Conservation (phyloP, 805 yeast genomes). For the Saccharomycopsis sp. region DNA sequence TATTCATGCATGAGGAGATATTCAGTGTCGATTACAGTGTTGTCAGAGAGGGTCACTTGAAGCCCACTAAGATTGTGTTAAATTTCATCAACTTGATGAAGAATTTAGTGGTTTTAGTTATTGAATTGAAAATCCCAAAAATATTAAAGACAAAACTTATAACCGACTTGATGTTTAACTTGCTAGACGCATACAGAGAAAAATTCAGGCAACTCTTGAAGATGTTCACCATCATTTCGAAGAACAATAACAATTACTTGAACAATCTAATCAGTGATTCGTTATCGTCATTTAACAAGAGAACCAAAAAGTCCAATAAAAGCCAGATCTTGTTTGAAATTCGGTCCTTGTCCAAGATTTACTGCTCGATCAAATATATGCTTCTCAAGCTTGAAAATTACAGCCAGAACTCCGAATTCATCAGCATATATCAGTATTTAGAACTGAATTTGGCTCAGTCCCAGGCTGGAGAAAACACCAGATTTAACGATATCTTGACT, state of each 20-base stretch:
- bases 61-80: constrained; percentile 17
- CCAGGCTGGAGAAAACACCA: background rate
- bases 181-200: constrained; percentile 11
- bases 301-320: background rate
- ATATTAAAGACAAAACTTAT: constrained; percentile 11
- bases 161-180: constrained; percentile 3
- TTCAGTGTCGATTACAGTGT: constrained; percentile 15
- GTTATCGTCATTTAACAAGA: constrained; percentile 2
- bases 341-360: constrained; percentile 11
- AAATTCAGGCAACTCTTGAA: constrained; percentile 9
- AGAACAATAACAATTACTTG: constrained; percentile 12
- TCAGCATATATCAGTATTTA: constrained; percentile 8
- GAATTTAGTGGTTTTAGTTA: constrained; percentile 13
- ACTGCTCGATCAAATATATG: constrained; percentile 17
- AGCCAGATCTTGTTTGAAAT: constrained; percentile 14
- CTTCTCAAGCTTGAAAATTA: constrained; percentile 10
- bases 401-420: constrained; percentile 12
- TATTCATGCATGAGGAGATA: constrained; percentile 6
- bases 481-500: background rate
- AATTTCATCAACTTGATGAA: constrained; percentile 15
- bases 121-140: constrained; percentile 11
- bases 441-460: background rate
- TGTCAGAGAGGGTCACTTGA: constrained; percentile 11
- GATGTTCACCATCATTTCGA: constrained; percentile 1
- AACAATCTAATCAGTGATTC: constrained; percentile 15